Percentiles rank a stretch among this genome's conserved stretches.
These are phyloP conservation scores for Chaetomium sp. DNA, from an alignment of 2,329 filamentous ascomycete genomes.

Conservation along the genomic window DNA sequence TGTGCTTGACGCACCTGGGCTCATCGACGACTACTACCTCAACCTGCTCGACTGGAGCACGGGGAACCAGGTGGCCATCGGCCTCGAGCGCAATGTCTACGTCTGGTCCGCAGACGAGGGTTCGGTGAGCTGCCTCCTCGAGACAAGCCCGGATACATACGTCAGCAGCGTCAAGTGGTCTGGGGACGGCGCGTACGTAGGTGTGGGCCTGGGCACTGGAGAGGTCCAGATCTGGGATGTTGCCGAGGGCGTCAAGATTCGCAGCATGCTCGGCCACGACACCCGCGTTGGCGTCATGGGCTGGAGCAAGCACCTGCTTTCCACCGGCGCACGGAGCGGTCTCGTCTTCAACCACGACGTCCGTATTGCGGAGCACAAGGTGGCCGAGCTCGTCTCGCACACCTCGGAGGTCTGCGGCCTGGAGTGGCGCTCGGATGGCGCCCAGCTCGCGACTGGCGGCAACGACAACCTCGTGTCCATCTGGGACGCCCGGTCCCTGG, in stretches of 20 bases:
- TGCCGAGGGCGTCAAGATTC: constrained; percentile 89
- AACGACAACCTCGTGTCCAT: constrained; percentile 99
- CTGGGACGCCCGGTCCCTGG: constrained; percentile 94
- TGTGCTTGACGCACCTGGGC: constrained; percentile 90
- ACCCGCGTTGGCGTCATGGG: constrained; percentile 97
- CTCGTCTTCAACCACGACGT: constrained; percentile 99
- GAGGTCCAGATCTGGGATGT: constrained; percentile 99
- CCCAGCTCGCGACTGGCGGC: constrained; percentile 94
- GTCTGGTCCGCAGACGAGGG: constrained; percentile 98
- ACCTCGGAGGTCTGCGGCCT: constrained; percentile 97
- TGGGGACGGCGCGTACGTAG: constrained; percentile 92
- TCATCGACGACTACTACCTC: constrained; percentile 98
- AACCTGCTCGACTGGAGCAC: constrained; percentile 99
- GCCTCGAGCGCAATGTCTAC: constrained; percentile 94
- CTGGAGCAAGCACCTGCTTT: constrained; percentile 98
- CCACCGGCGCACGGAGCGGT: constrained; percentile 90
- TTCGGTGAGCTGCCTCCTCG: constrained; percentile 82
- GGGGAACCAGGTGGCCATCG: constrained; percentile 96
- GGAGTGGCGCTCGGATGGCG: constrained; percentile 95
- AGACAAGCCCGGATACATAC: constrained; percentile 88
- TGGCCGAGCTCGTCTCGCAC: constrained; percentile 94
- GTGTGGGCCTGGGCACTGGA: constrained; percentile 89
- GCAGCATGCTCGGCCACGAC: constrained; percentile 98
- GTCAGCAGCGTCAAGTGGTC: constrained; percentile 99
- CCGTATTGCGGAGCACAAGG: constrained; percentile 95